These are phyloP conservation scores for Jaminaea rosea DNA, from an alignment of 1,284 basidiomycete genomes.

Conservation along the genomic window DNA sequence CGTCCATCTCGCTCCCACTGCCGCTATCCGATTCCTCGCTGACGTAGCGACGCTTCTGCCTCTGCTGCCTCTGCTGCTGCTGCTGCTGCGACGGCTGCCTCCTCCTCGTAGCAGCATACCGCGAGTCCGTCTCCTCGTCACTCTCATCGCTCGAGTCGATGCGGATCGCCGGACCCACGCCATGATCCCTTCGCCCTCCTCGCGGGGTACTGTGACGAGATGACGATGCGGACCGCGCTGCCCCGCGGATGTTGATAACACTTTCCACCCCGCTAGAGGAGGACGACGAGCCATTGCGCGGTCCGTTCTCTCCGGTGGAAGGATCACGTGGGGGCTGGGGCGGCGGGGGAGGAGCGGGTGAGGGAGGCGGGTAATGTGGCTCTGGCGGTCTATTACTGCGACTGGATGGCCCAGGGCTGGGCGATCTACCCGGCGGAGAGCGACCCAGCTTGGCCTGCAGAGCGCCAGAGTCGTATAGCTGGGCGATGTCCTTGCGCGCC, in stretches of 20 bases:
- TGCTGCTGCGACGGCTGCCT: too few species aligned
- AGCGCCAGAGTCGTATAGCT: conserved; percentile 59
- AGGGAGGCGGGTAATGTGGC: not conserved
- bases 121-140: conserved; percentile 3
- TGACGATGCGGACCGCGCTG: not conserved
- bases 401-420: not conserved
- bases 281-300: not conserved
- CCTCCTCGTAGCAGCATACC: conserved; percentile 7
- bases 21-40: not conserved
- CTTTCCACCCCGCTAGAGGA: not conserved
- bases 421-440: conserved; percentile 1
- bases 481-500: conserved; percentile 51
- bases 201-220: not conserved
- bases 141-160: not conserved
- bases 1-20: not conserved
- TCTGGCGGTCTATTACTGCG: not conserved
- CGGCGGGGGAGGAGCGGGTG: not conserved
- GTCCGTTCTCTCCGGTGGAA: not conserved
- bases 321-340: not conserved
- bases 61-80: not conserved
- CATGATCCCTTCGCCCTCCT: not conserved
- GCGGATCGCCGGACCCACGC: not conserved
- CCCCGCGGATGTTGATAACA: not conserved
- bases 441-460: conserved; percentile 61
- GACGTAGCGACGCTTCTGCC: not conserved